Percentiles rank a stretch among this genome's conserved stretches.
These are phyloP conservation scores for Solanum acaule DNA, from an alignment of 257 asterid species.

Conservation along the genomic window DNA sequence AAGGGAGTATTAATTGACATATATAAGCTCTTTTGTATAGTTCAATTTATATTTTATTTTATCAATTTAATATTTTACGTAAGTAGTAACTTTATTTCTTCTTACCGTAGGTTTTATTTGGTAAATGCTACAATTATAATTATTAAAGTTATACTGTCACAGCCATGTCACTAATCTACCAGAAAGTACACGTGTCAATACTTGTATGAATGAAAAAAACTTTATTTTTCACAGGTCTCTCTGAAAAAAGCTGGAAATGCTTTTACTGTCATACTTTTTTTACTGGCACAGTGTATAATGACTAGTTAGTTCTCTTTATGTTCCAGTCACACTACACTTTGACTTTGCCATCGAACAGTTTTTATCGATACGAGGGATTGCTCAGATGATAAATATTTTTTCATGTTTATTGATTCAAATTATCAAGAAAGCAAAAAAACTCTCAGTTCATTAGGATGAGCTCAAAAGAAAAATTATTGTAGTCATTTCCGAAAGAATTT, in stretches of 20 bases:
- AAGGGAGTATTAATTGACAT: neutral
- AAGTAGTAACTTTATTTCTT: neutral
- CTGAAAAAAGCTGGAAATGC: neutral
- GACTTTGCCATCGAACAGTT: neutral
- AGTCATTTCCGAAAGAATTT: no score
- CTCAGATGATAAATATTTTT: neutral
- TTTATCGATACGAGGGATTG: neutral
- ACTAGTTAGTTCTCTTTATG: neutral
- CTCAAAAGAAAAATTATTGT: no score
- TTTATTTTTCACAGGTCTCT: neutral
- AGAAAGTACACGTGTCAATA: neutral
- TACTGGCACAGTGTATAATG: neutral
- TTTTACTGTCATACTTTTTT: neutral
- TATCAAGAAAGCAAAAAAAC: neutral
- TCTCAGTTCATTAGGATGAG: no score
- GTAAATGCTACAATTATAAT: neutral
- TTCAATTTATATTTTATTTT: neutral
- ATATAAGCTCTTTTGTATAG: neutral
- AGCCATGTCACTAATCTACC: neutral
- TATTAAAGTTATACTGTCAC: neutral
- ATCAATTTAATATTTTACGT: neutral
- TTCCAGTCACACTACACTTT: neutral
- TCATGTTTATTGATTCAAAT: no score
- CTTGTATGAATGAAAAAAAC: neutral
- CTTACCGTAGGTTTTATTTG: neutral